Evolutionary conservation across 2,329 filamentous ascomycete genomes (phyloP).

Genomic region (Aspergillus novoparasiticus): DNA sequence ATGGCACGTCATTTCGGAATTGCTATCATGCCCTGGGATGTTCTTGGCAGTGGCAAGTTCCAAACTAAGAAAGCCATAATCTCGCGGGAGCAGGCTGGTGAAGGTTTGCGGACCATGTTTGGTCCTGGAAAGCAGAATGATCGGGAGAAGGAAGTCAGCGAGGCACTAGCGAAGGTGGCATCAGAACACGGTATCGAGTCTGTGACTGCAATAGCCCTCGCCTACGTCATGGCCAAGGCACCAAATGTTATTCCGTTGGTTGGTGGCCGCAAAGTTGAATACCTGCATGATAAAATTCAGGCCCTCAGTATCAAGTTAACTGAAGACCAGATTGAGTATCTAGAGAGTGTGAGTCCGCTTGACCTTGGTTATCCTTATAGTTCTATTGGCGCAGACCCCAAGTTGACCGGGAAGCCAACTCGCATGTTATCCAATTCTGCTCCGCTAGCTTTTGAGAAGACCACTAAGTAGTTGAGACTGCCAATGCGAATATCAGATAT

Average conservation of each 20-base stretch:
- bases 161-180: slow-evolving; percentile 62
- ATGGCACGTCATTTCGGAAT: slow-evolving; percentile 46
- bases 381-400: slow-evolving; percentile 51
- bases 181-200: slow-evolving; percentile 56
- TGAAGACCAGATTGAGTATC: slow-evolving; percentile 64
- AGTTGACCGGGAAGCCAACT: not conserved
- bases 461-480: too few relatives aligned
- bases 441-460: too few relatives aligned
- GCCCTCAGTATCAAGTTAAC: slow-evolving; percentile 49
- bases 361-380: slow-evolving; percentile 68
- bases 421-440: too few relatives aligned
- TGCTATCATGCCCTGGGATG: slow-evolving; percentile 62
- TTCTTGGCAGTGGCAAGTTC: slow-evolving; percentile 57
- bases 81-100: slow-evolving; percentile 45
- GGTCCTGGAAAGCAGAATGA: slow-evolving; percentile 47
- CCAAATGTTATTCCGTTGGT: slow-evolving; percentile 75
- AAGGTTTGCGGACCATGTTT: slow-evolving; percentile 40
- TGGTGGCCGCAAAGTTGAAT: slow-evolving; percentile 70
- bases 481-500: too few relatives aligned
- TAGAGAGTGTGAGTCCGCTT: slow-evolving; percentile 65
- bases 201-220: slow-evolving; percentile 67
- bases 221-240: slow-evolving; percentile 73
- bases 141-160: too few relatives aligned
- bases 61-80: slow-evolving; percentile 52
- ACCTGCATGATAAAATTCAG: slow-evolving; percentile 51